Percentiles rank a stretch among this genome's conserved stretches.
Conservation (phyloP, 495 filamentous ascomycete genomes). For the Niebla homalea region DNA sequence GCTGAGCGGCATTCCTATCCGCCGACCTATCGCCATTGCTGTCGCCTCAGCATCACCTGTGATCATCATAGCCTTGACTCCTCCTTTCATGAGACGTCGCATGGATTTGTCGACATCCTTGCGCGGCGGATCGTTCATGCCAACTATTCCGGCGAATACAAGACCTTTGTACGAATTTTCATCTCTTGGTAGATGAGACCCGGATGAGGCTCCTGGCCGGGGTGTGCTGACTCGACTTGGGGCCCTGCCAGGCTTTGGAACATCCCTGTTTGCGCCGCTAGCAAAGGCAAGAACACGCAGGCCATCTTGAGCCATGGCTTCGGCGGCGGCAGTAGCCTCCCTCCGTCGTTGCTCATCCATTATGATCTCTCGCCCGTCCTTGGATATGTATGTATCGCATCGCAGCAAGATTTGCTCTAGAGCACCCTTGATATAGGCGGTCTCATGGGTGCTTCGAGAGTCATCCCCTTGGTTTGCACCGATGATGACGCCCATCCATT, state of each 20-base stretch:
- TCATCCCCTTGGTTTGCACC: conserved; percentile 36
- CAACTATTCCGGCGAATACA: conserved; percentile 80
- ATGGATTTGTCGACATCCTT: conserved; percentile 83
- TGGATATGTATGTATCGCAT: conserved; percentile 82
- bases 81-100: conserved; percentile 77
- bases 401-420: conserved; percentile 74
- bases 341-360: conserved; percentile 66
- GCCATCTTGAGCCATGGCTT: conserved; percentile 84
- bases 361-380: conserved; percentile 74
- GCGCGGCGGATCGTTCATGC: conserved; percentile 93
- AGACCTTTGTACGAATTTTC: conserved; percentile 72
- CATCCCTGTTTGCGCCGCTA: conserved; percentile 44
- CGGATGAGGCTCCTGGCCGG: conserved; percentile 17
- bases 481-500: conserved; percentile 97
- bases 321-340: conserved; percentile 66
- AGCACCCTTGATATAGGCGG: conserved; percentile 90
- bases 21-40: conserved; percentile 80
- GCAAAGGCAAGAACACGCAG: conserved; percentile 86
- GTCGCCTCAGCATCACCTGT: conserved; percentile 93
- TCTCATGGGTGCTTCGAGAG: conserved; percentile 39
- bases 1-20: conserved; percentile 75
- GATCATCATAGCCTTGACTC: conserved; percentile 96
- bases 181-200: conserved; percentile 30
- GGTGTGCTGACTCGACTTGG: conserved; percentile 38
- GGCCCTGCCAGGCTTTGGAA: conserved; percentile 16